These are phyloP conservation scores for Termitomyces heimii DNA, from an alignment of 768 basidiomycete genomes.

Conservation along the genomic window DNA sequence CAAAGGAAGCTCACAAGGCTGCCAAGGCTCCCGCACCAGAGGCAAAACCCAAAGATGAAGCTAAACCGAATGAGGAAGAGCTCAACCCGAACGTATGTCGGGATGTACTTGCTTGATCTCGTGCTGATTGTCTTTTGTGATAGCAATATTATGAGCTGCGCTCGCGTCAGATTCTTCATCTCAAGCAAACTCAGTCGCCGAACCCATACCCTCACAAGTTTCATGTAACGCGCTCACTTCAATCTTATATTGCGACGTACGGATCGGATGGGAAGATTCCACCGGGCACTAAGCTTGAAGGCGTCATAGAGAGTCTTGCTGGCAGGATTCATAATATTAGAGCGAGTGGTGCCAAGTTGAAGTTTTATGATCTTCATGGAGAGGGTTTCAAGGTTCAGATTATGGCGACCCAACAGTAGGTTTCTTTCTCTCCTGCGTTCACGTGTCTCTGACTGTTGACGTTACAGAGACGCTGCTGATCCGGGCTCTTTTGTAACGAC, in stretches of 20 bases:
- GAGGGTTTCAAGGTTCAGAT: constrained; percentile 95
- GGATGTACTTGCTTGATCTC: not conserved
- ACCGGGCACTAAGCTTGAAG: constrained; percentile 60
- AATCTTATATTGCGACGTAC: constrained; percentile 67
- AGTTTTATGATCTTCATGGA: constrained; percentile 91
- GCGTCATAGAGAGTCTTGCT: constrained; percentile 60
- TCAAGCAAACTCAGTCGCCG: constrained; percentile 79
- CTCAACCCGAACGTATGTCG: constrained; percentile 83
- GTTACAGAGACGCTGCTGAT: constrained; percentile 56
- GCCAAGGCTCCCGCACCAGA: constrained; percentile 31
- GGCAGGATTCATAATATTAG: constrained; percentile 93
- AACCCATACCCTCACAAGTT: constrained; percentile 99
- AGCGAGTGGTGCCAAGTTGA: constrained; percentile 72
- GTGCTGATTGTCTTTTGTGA: constrained; percentile 3
- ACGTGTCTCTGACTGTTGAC: not conserved
- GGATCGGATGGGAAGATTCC: constrained; percentile 66
- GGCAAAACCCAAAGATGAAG: constrained; percentile 33
- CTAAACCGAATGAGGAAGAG: constrained; percentile 68
- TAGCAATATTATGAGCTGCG: constrained; percentile 98
- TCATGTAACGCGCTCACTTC: constrained; percentile 73
- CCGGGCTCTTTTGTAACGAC: constrained; percentile 58
- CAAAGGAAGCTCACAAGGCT: constrained; percentile 65
- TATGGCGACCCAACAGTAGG: constrained; percentile 82
- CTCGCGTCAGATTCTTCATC: constrained; percentile 78
- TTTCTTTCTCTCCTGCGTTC: constrained; percentile 20